Conservation (phyloP, 2,329 filamentous ascomycete species). For the Penicillium digitatum region DNA sequence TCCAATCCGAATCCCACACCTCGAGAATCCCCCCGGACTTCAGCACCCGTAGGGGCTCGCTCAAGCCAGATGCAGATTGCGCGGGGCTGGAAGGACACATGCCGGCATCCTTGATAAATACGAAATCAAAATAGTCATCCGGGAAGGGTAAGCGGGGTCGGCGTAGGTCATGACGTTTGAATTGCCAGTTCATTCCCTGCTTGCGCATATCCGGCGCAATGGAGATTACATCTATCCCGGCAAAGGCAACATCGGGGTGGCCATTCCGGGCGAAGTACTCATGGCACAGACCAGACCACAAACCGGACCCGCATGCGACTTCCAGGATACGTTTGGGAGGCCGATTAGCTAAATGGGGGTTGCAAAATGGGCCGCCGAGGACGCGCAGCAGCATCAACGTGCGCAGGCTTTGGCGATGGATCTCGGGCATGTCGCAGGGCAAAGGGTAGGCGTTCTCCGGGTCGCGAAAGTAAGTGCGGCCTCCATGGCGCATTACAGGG, state of each 20-base stretch:
- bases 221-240: slow-evolving; percentile 75
- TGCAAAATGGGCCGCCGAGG: slow-evolving; percentile 75
- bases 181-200: slow-evolving; percentile 79
- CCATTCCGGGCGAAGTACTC: slow-evolving; percentile 69
- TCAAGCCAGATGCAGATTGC: slow-evolving; percentile 55
- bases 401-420: slow-evolving; percentile 80
- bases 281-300: slow-evolving; percentile 87
- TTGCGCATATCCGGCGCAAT: slow-evolving; percentile 62
- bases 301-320: slow-evolving; percentile 78
- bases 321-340: slow-evolving; percentile 78
- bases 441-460: slow-evolving; percentile 71
- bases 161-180: slow-evolving; percentile 82
- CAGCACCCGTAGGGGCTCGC: slow-evolving; percentile 73
- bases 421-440: slow-evolving; percentile 79
- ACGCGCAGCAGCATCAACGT: slow-evolving; percentile 77
- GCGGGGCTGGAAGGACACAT: slow-evolving; percentile 59
- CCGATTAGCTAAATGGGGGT: slow-evolving; percentile 60
- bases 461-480: slow-evolving; percentile 78
- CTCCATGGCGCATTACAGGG: slow-evolving; percentile 69
- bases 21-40: slow-evolving; percentile 76
- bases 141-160: slow-evolving; percentile 71
- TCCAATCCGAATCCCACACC: slow-evolving; percentile 84
- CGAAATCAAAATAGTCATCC: slow-evolving; percentile 75
- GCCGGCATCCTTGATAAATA: slow-evolving; percentile 82
- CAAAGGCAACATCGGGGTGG: slow-evolving; percentile 68